These are phyloP conservation scores for Ogataea sp. DNA, from an alignment of 805 yeast genomes.

Conservation along the genomic window DNA sequence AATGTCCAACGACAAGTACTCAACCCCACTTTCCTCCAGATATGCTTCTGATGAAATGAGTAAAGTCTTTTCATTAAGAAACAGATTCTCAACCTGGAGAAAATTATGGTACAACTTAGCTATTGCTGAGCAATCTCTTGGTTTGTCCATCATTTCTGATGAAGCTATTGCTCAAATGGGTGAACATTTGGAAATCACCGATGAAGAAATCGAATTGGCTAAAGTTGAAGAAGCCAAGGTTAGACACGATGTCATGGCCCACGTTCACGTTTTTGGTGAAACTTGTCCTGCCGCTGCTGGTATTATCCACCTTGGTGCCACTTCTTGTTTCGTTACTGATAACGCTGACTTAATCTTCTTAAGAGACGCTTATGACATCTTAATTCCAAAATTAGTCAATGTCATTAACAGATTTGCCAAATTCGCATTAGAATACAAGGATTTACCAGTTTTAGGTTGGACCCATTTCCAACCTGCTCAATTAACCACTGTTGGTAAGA, in stretches of 20 bases:
- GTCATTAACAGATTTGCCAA: constrained; percentile 84
- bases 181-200: constrained; percentile 72
- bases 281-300: constrained; percentile 96
- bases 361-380: constrained; percentile 89
- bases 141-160: constrained; percentile 75
- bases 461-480: constrained; percentile 99
- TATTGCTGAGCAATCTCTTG: constrained; percentile 89
- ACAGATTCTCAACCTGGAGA: constrained; percentile 97
- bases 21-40: constrained; percentile 92
- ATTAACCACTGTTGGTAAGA: constrained; percentile 96
- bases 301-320: constrained; percentile 96
- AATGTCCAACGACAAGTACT: constrained; percentile 59
- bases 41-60: constrained; percentile 99
- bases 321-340: constrained; percentile 96
- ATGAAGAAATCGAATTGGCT: constrained; percentile 87
- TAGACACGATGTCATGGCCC: constrained; percentile 99
- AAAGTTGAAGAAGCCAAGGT: constrained; percentile 93
- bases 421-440: constrained; percentile 89
- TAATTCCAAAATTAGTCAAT: constrained; percentile 92
- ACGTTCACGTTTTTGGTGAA: constrained; percentile 90
- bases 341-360: constrained; percentile 95
- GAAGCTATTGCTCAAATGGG: constrained; percentile 88
- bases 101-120: constrained; percentile 94
- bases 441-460: constrained; percentile 96
- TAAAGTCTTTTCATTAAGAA: constrained; percentile 80